These are phyloP conservation scores for Quercus aquifolioides DNA, from an alignment of 306 rosid species.

Conservation along the genomic window DNA sequence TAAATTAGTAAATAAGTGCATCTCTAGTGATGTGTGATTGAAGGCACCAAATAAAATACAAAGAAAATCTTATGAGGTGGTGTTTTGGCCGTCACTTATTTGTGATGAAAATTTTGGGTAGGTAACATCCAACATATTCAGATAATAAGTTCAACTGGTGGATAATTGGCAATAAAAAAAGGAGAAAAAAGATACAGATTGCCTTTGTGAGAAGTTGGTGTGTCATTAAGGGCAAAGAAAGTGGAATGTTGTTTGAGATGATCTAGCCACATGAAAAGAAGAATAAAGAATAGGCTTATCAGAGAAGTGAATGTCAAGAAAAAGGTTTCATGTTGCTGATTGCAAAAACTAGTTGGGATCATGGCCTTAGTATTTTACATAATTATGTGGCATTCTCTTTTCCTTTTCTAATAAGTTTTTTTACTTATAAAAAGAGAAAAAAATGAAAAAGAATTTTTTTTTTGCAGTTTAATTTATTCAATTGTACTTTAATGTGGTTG, in stretches of 20 bases:
- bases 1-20: neutral
- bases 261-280: neutral
- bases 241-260: neutral
- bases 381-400: too few relatives aligned
- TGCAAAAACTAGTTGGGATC: neutral
- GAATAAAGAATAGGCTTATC: neutral
- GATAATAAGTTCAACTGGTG: neutral
- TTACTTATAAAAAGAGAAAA: too few relatives aligned
- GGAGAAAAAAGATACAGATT: neutral
- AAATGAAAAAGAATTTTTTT: too few relatives aligned
- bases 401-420: too few relatives aligned
- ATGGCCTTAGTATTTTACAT: neutral
- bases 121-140: neutral
- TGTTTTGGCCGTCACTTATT: neutral
- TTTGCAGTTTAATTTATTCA: neutral
- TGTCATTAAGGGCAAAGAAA: neutral
- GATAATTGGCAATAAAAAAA: neutral
- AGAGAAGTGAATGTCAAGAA: neutral
- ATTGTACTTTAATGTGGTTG: neutral
- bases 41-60: neutral
- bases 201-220: neutral
- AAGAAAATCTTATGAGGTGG: neutral
- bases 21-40: neutral
- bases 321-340: neutral
- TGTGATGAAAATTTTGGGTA: neutral